phyloP scores from a whole-genome alignment of 352 stramenopile species.

The Pythium aphanidermatum region DNA sequence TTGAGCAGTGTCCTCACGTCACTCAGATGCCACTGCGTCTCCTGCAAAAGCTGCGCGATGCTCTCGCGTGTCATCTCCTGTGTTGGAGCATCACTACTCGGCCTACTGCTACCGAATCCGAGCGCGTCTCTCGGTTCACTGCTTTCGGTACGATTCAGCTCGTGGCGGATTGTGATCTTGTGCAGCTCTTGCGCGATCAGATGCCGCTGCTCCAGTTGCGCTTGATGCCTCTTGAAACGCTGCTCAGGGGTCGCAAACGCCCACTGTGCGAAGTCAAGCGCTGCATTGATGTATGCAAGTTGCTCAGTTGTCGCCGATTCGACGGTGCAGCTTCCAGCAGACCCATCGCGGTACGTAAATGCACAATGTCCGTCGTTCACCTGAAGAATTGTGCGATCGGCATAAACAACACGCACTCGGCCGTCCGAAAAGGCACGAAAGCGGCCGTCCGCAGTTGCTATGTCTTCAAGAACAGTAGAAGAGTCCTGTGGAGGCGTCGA shows the following conservation, averaged over 20 bases:
- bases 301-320: conserved; percentile 30
- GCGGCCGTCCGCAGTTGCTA: conserved; percentile 40
- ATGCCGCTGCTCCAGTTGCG: conserved; percentile 7
- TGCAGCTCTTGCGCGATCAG: conserved; percentile 15
- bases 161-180: conserved; percentile 13
- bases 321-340: conserved; percentile 26
- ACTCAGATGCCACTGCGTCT: conserved; percentile 48
- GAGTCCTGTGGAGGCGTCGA: neutral
- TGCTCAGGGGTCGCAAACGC: conserved; percentile 48
- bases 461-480: conserved; percentile 5
- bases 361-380: conserved; percentile 36
- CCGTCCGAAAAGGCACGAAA: conserved; percentile 65
- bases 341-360: conserved; percentile 52
- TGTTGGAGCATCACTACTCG: conserved; percentile 3
- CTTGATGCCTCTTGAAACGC: conserved; percentile 32
- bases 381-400: conserved; percentile 68
- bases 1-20: conserved; percentile 29
- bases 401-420: conserved; percentile 55
- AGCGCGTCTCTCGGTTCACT: neutral
- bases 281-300: conserved; percentile 43
- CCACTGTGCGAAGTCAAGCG: conserved; percentile 62
- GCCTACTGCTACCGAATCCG: conserved; percentile 15
- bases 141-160: conserved; percentile 15
- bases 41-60: conserved; percentile 36
- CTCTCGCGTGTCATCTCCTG: conserved; percentile 2